A percentile compares a stretch with the other conserved stretches of the same genome.
phyloP scores from a whole-genome alignment of 73 alveolate genomes.

The Paraurostyla sp. region DNA sequence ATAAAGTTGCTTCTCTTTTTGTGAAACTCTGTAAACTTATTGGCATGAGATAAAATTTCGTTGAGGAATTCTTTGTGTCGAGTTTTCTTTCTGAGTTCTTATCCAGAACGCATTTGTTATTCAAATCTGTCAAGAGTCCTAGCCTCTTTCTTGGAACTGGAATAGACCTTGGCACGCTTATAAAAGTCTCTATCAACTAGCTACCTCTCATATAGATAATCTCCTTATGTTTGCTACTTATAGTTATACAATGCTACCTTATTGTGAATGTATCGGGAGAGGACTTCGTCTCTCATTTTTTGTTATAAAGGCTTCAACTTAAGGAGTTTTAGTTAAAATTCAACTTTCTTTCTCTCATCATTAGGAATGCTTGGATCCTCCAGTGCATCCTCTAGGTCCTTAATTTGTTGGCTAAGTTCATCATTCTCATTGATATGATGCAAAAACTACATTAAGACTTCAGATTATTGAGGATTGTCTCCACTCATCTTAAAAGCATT shows the following conservation, averaged over 20 bases:
- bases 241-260: conserved; percentile 71
- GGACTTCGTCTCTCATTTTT: conserved; percentile 82
- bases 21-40: conserved; percentile 91
- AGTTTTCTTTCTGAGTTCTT: conserved; percentile 90
- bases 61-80: conserved; percentile 93
- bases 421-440: conserved; percentile 55
- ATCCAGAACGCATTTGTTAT: conserved; percentile 86
- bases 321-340: conserved; percentile 75
- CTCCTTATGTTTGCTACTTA: conserved; percentile 76
- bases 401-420: not conserved
- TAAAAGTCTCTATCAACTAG: conserved; percentile 88
- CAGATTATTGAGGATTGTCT: not conserved
- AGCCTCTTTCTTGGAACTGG: conserved; percentile 78
- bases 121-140: conserved; percentile 86
- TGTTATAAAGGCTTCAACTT: conserved; percentile 80
- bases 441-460: not conserved
- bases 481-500: not conserved
- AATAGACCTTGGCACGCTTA: conserved; percentile 76
- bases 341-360: conserved; percentile 35
- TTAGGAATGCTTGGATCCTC: conserved; percentile 15
- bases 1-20: conserved; percentile 86
- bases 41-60: conserved; percentile 87
- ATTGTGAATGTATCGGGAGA: conserved; percentile 59
- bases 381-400: conserved; percentile 47
- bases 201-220: conserved; percentile 79